A percentile compares a stretch with the other conserved stretches of the same genome.
Conservation (phyloP, 2,329 filamentous ascomycete species). For the Phialophora expanda region DNA sequence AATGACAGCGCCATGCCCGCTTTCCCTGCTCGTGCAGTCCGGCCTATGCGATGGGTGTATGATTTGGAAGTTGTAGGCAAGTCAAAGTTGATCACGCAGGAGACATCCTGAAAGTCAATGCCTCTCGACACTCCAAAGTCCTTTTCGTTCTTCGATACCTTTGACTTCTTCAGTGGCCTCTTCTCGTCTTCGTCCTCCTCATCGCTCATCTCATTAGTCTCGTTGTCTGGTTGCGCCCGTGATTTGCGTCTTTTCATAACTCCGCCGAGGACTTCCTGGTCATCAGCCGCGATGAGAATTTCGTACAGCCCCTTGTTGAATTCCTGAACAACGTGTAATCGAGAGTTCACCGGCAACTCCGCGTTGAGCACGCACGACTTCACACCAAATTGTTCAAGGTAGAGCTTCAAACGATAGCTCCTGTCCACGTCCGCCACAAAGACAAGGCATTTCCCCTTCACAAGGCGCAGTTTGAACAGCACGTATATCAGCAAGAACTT, state of each 20-base stretch:
- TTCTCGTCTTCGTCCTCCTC: constrained; percentile 47
- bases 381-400: constrained; percentile 95
- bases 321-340: constrained; percentile 93
- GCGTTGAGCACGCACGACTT: constrained; percentile 92
- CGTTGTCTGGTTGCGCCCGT: constrained; percentile 37
- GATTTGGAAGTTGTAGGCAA: constrained; percentile 85
- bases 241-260: constrained; percentile 41
- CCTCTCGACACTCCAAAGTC: constrained; percentile 96
- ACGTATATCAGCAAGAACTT: constrained; percentile 93
- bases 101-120: constrained; percentile 95
- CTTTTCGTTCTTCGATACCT: constrained; percentile 73
- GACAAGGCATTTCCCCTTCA: constrained; percentile 88
- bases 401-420: constrained; percentile 91
- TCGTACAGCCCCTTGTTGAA: constrained; percentile 98
- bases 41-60: constrained; percentile 95
- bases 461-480: constrained; percentile 90
- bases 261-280: constrained; percentile 78
- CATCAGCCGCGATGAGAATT: constrained; percentile 95
- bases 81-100: constrained; percentile 96
- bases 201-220: constrained; percentile 46
- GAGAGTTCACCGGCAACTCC: constrained; percentile 88
- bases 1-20: constrained; percentile 96
- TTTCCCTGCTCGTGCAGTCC: constrained; percentile 88
- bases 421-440: constrained; percentile 86
- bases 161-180: constrained; percentile 63